A percentile compares a stretch with the other conserved stretches of the same genome.
These are phyloP conservation scores for Cubamyces sp. DNA, from an alignment of 768 basidiomycete genomes.

Conservation along the genomic window DNA sequence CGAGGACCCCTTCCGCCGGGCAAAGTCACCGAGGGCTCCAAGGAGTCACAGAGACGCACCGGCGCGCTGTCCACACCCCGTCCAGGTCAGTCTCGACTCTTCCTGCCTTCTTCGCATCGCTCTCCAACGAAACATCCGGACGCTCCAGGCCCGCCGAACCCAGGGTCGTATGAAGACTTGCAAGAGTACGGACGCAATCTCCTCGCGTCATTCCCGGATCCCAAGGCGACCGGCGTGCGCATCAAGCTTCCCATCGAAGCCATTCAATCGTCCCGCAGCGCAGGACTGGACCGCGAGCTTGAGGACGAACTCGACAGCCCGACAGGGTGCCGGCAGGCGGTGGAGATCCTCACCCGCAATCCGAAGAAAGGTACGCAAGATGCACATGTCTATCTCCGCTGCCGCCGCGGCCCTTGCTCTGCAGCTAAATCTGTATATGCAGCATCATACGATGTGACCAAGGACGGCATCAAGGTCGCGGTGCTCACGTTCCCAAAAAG, in stretches of 20 bases:
- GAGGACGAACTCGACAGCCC: slow-evolving; percentile 46
- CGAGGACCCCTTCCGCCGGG: slow-evolving; percentile 13
- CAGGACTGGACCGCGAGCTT: slow-evolving; percentile 33
- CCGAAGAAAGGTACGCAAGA: slow-evolving; percentile 76
- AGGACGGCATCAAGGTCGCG: slow-evolving; percentile 89
- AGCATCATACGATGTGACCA: slow-evolving; percentile 96
- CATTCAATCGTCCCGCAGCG: slow-evolving; percentile 17
- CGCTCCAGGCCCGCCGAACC: neutral
- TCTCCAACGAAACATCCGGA: neutral
- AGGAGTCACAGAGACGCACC: slow-evolving; percentile 1
- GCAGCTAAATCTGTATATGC: slow-evolving; percentile 3
- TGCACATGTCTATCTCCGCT: too few species aligned
- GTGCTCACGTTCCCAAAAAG: slow-evolving; percentile 91
- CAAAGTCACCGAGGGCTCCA: slow-evolving; percentile 18
- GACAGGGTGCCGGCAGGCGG: slow-evolving; percentile 77
- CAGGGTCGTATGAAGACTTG: slow-evolving; percentile 49
- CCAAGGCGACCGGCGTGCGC: slow-evolving; percentile 20
- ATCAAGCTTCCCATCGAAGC: slow-evolving; percentile 27
- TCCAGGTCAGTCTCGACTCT: slow-evolving; percentile 12
- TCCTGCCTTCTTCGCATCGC: neutral
- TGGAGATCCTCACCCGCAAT: slow-evolving; percentile 88
- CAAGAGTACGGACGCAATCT: slow-evolving; percentile 56
- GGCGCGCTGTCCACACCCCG: neutral
- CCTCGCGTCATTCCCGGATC: slow-evolving; percentile 47
- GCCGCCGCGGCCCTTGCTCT: neutral